Conservation (phyloP, 495 filamentous ascomycete genomes). For the Penicillium chermesinum region DNA sequence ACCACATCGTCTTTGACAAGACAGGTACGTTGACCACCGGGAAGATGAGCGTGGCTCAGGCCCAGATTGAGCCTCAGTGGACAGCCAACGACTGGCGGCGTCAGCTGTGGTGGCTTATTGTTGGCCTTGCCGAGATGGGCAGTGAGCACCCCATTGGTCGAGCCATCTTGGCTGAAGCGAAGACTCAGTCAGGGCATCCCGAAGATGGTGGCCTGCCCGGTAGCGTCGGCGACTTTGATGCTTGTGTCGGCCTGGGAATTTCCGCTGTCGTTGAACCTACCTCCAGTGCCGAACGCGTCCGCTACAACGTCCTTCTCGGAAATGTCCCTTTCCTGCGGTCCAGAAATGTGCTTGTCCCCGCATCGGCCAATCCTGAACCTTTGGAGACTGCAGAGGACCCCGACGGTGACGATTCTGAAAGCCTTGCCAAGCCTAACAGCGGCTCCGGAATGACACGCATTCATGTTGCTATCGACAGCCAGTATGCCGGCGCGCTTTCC, state of each 20-base stretch:
- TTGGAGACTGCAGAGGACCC: conserved; percentile 17
- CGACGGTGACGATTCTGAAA: conserved; percentile 6
- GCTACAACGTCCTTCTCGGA: conserved; percentile 77
- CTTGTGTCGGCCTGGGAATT: conserved; percentile 79
- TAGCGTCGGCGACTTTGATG: conserved; percentile 76
- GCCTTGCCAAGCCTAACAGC: conserved; percentile 22
- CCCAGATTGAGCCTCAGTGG: conserved; percentile 64
- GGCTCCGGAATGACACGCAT: conserved; percentile 75
- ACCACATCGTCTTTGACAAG: conserved; percentile 96
- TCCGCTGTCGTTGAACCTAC: conserved; percentile 75
- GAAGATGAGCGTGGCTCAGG: conserved; percentile 82
- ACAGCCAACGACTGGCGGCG: conserved; percentile 59
- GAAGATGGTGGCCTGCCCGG: conserved; percentile 74
- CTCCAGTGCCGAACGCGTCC: conserved; percentile 54
- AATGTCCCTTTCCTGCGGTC: conserved; percentile 72
- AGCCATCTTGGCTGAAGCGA: conserved; percentile 71
- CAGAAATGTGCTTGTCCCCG: conserved; percentile 61
- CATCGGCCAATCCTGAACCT: conserved; percentile 48
- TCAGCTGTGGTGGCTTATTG: conserved; percentile 86
- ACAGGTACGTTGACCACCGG: conserved; percentile 94
- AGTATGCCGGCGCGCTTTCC: conserved; percentile 73
- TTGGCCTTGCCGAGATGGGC: conserved; percentile 88
- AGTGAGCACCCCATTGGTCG: conserved; percentile 94
- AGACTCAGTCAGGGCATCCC: conserved; percentile 64
- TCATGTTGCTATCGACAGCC: conserved; percentile 78